phyloP scores from a whole-genome alignment of 1,284 basidiomycete genomes.

The Neotropicomus parvogracilis region DNA sequence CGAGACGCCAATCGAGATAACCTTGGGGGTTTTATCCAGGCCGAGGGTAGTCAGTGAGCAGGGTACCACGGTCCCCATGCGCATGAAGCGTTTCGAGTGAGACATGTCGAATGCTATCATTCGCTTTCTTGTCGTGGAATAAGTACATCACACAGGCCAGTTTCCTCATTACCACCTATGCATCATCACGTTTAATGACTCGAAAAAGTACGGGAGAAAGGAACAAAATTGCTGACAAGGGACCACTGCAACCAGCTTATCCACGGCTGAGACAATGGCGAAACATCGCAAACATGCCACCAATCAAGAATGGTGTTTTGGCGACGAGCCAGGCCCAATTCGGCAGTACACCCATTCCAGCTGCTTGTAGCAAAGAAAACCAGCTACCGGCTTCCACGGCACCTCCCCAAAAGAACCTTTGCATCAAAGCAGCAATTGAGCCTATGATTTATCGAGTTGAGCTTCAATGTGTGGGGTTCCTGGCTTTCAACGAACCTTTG shows the following conservation, averaged over 20 bases:
- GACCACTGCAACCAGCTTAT: too few relatives aligned
- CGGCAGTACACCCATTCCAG: background rate
- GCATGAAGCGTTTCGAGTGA: conserved; percentile 28
- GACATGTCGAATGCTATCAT: too few relatives aligned
- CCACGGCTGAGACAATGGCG: too few relatives aligned
- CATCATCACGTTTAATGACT: too few relatives aligned
- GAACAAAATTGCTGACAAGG: background rate
- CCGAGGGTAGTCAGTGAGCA: conserved; percentile 43
- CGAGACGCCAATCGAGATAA: conserved; percentile 36
- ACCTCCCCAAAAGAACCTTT: background rate
- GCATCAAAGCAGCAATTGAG: background rate
- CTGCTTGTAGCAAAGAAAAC: background rate
- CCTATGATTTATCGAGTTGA: background rate
- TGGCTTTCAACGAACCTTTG: background rate
- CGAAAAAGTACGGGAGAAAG: background rate
- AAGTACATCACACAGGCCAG: too few relatives aligned
- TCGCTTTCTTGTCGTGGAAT: too few relatives aligned
- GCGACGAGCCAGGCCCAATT: background rate
- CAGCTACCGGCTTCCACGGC: background rate
- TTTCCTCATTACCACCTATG: too few relatives aligned
- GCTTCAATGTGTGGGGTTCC: too few relatives aligned
- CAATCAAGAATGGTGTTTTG: background rate
- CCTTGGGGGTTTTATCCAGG: conserved; percentile 37
- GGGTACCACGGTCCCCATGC: conserved; percentile 41
- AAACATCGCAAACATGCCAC: too few relatives aligned